A percentile compares a stretch with the other conserved stretches of the same genome.
phyloP scores from a whole-genome alignment of 2,329 filamentous ascomycete species.

The Colletotrichum sp. region DNA sequence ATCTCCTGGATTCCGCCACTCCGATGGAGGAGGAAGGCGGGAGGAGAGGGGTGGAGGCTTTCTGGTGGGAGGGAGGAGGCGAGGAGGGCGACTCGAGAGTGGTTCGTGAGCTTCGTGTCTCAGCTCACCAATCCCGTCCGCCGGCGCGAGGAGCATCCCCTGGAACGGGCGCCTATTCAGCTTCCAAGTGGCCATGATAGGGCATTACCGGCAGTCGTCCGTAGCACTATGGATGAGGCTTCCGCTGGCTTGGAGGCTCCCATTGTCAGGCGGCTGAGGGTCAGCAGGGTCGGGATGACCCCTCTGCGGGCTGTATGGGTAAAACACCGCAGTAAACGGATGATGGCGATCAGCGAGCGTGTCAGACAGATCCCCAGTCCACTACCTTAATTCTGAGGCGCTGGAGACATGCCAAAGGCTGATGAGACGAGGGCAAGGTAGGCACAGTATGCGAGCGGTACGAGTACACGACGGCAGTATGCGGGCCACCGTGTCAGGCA shows the following conservation, averaged over 20 bases:
- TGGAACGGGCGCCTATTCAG: background rate
- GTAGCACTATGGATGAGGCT: background rate
- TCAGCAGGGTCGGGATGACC: background rate
- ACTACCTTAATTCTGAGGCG: constrained; percentile 14
- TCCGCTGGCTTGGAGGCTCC: background rate
- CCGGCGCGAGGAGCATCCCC: background rate
- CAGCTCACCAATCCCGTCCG: background rate
- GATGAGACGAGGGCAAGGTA: background rate
- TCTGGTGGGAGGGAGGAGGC: background rate
- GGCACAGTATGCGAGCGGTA: background rate
- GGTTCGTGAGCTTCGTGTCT: background rate
- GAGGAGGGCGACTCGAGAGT: background rate
- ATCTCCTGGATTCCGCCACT: constrained; percentile 14
- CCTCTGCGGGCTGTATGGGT: background rate
- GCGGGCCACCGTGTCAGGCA: background rate
- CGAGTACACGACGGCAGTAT: background rate
- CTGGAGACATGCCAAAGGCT: background rate
- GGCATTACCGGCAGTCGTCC: background rate
- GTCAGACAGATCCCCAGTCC: constrained; percentile 1
- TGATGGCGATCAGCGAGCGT: constrained; percentile 6
- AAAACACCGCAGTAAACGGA: background rate
- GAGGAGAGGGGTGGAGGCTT: background rate
- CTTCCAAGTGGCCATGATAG: background rate
- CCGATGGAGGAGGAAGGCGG: constrained; percentile 8
- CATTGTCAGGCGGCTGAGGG: background rate